phyloP scores from a whole-genome alignment of 2,329 filamentous ascomycete genomes.

The Claviceps arundinis region DNA sequence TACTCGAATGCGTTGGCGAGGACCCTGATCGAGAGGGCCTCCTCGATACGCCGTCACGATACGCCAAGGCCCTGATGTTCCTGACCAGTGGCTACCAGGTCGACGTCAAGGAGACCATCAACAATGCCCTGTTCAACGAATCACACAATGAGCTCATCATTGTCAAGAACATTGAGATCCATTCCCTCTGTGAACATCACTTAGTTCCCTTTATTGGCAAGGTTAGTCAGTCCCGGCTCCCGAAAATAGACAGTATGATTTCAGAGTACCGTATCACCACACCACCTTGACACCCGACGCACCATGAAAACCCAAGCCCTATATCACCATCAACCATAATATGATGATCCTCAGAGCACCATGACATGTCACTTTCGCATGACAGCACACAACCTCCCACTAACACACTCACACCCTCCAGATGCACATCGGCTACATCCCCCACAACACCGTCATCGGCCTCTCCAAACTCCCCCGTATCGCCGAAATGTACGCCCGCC shows the following conservation, averaged over 20 bases:
- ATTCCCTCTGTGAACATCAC: conserved; percentile 92
- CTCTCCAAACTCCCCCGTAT: conserved; percentile 92
- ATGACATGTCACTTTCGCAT: not conserved
- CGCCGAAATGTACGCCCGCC: conserved; percentile 89
- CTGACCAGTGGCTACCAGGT: conserved; percentile 96
- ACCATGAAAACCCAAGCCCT: too few relatives aligned
- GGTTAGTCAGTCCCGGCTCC: conserved; percentile 31
- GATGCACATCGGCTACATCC: conserved; percentile 99
- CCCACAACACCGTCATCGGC: conserved; percentile 78
- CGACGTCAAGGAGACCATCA: conserved; percentile 83
- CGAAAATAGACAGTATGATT: not conserved
- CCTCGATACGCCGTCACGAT: conserved; percentile 62
- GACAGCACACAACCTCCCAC: not conserved
- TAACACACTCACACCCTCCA: conserved; percentile 20
- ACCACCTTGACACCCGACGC: too few relatives aligned
- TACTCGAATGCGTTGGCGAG: conserved; percentile 57
- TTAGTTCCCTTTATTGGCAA: conserved; percentile 93
- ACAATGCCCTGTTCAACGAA: conserved; percentile 88
- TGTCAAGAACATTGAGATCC: conserved; percentile 93
- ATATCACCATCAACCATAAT: too few relatives aligned
- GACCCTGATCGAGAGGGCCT: conserved; percentile 53
- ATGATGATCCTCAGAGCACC: too few relatives aligned
- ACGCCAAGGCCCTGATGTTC: conserved; percentile 89
- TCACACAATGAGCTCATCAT: conserved; percentile 96
- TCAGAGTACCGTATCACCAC: too few relatives aligned